Conservation (phyloP, 306 rosid species). For the Gynostemma pentaphyllum region DNA sequence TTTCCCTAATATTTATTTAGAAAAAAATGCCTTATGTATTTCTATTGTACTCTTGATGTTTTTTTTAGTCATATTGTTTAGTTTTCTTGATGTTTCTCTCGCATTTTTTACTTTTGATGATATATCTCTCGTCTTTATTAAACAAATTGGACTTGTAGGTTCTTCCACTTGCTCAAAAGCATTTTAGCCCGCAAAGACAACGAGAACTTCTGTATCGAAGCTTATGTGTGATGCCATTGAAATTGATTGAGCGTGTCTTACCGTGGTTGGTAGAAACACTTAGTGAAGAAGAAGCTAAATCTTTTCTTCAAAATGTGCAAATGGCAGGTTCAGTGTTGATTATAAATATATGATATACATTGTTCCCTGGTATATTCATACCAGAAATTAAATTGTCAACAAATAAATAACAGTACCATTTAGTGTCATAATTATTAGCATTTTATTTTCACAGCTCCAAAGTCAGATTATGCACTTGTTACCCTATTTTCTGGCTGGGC, state of each 20-base stretch:
- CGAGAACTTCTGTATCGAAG: constrained; percentile 84
- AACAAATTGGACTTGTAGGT: constrained; percentile 42
- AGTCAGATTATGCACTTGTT: constrained; percentile 69
- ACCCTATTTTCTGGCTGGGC: constrained; percentile 97
- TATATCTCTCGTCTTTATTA: neutral
- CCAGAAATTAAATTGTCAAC: neutral
- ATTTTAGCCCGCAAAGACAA: constrained; percentile 74
- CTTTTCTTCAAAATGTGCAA: constrained; percentile 73
- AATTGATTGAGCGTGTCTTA: constrained; percentile 81
- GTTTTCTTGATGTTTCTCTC: neutral
- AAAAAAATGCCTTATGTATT: too few species aligned
- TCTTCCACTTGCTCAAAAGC: constrained; percentile 95
- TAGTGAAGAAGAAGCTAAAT: constrained; percentile 59
- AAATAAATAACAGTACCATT: neutral
- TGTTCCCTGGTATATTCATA: neutral
- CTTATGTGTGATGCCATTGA: constrained; percentile 91
- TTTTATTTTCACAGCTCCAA: constrained; percentile 53
- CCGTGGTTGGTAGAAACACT: constrained; percentile 83
- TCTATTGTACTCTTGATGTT: too few species aligned
- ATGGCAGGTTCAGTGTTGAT: constrained; percentile 56
- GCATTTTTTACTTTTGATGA: neutral
- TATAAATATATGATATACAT: neutral
- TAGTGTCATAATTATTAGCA: neutral
- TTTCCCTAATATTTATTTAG: too few species aligned
- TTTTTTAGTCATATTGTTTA: too few species aligned